Percentiles rank a stretch among this genome's conserved stretches.
Evolutionary conservation across 352 stramenopile genomes (phyloP).

Genomic region (Globisporangium spinosum): DNA sequence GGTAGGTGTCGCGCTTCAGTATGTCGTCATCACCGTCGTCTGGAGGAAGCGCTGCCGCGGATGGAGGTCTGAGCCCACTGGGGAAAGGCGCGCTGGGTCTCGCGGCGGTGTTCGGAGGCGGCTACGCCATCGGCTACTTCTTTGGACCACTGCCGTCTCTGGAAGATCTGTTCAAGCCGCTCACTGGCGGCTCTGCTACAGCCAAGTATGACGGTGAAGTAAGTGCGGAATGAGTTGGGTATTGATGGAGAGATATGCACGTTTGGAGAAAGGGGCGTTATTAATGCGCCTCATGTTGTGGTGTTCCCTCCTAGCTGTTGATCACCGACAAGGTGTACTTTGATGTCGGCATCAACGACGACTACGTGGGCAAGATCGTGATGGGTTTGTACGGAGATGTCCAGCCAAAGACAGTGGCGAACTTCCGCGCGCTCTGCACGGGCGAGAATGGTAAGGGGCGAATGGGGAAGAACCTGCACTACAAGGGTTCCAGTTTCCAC

Average conservation of each 20-base stretch:
- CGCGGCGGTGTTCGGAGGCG: conserved; percentile 49
- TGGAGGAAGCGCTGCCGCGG: conserved; percentile 1
- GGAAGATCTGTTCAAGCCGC: conserved; percentile 40
- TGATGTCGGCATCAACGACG: conserved; percentile 94
- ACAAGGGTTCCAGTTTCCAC: conserved; percentile 94
- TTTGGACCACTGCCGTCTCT: conserved; percentile 62
- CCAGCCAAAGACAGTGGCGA: conserved; percentile 74
- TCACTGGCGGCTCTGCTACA: conserved; percentile 29
- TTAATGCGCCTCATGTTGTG: not conserved
- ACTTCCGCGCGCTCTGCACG: conserved; percentile 56
- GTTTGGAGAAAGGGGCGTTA: not conserved
- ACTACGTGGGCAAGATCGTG: conserved; percentile 83
- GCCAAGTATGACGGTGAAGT: conserved; percentile 48
- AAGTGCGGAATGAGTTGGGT: not conserved
- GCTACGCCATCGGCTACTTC: conserved; percentile 66
- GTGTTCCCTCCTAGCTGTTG: conserved; percentile 28
- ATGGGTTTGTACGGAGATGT: conserved; percentile 75
- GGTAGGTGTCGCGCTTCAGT: conserved; percentile 4
- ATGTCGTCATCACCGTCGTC: not conserved
- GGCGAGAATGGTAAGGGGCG: conserved; percentile 61
- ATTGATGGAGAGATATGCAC: not conserved
- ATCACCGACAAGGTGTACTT: conserved; percentile 93
- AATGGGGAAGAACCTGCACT: conserved; percentile 94
- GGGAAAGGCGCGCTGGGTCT: conserved; percentile 45
- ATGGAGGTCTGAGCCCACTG: conserved; percentile 33